A percentile compares a stretch with the other conserved stretches of the same genome.
Evolutionary conservation across 257 asterid genomes (phyloP).

Genomic region (Verbena officinalis): DNA sequence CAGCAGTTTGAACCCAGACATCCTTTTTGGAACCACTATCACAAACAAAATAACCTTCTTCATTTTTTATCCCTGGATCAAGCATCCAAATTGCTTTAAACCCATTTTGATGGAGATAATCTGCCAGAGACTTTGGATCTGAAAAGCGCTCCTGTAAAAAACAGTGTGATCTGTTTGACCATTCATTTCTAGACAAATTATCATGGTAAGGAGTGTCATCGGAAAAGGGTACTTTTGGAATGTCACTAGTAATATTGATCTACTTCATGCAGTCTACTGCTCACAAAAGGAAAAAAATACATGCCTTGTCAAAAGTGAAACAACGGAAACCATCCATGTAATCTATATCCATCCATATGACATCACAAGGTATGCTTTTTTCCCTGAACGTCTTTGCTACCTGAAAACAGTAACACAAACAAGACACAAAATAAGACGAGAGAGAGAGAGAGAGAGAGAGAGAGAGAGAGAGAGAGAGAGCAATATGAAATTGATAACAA

Average conservation of each 20-base stretch:
- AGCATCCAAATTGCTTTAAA: conserved; percentile 99
- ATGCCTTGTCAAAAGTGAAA: conserved; percentile 87
- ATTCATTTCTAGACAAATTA: conserved; percentile 9
- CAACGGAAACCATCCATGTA: conserved; percentile 98
- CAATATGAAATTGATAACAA: conserved; percentile 16
- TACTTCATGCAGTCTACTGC: no score
- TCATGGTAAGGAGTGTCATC: background rate
- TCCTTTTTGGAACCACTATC: conserved; percentile 85
- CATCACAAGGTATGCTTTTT: conserved; percentile 93
- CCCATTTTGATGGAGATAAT: conserved; percentile 82
- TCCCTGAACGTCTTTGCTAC: conserved; percentile 84
- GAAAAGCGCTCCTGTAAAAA: conserved; percentile 75
- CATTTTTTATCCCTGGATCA: conserved; percentile 92
- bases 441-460: background rate
- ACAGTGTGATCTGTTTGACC: conserved; percentile 4
- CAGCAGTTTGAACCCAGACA: conserved; percentile 80
- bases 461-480: background rate
- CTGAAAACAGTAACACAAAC: conserved; percentile 47
- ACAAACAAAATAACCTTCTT: conserved; percentile 81
- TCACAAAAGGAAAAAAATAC: background rate
- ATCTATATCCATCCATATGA: conserved; percentile 99
- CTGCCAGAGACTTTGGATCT: conserved; percentile 73
- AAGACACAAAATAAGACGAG: conserved; percentile 7
- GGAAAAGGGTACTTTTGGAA: background rate
- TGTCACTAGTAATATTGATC: background rate